A percentile compares a stretch with the other conserved stretches of the same genome.
Evolutionary conservation across 2,329 filamentous ascomycete genomes (phyloP).

Genomic region (Neofusicoccum ribis): DNA sequence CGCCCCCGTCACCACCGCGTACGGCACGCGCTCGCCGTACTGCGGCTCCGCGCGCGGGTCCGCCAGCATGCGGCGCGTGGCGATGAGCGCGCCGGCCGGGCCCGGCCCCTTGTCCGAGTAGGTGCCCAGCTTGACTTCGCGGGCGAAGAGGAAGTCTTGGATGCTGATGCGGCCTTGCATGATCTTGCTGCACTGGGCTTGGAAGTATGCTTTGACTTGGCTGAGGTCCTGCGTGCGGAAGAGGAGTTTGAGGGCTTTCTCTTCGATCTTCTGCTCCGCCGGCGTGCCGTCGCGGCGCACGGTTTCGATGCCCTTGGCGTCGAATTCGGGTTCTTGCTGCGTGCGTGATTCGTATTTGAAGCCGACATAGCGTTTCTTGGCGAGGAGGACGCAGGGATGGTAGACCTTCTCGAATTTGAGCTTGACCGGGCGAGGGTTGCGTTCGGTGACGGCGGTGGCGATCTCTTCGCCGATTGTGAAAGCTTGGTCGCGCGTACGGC

Average conservation of each 20-base stretch:
- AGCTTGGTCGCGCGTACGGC: constrained; percentile 81
- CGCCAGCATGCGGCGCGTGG: constrained; percentile 79
- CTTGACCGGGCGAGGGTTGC: constrained; percentile 89
- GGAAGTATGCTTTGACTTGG: constrained; percentile 86
- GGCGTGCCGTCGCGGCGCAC: constrained; percentile 93
- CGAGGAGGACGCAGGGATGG: constrained; percentile 87
- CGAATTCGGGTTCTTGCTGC: constrained; percentile 82
- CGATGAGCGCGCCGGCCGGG: constrained; percentile 86
- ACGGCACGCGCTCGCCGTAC: constrained; percentile 92
- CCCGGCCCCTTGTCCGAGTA: constrained; percentile 80
- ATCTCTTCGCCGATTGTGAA: constrained; percentile 95
- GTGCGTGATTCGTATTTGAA: constrained; percentile 86
- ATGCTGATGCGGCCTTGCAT: constrained; percentile 85
- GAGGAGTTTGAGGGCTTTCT: constrained; percentile 82
- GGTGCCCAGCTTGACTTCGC: constrained; percentile 84
- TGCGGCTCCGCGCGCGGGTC: constrained; percentile 88
- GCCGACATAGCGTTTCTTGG: constrained; percentile 97
- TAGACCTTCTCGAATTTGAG: constrained; percentile 99
- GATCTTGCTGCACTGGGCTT: constrained; percentile 86
- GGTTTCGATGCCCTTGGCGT: constrained; percentile 98
- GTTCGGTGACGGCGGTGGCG: constrained; percentile 78
- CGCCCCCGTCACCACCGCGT: constrained; percentile 86
- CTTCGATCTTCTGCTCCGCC: constrained; percentile 94
- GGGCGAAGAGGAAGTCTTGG: constrained; percentile 94
- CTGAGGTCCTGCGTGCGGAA: constrained; percentile 90